Evolutionary conservation across 345 rosid species (phyloP).

Genomic region (Linum usitatissimum): DNA sequence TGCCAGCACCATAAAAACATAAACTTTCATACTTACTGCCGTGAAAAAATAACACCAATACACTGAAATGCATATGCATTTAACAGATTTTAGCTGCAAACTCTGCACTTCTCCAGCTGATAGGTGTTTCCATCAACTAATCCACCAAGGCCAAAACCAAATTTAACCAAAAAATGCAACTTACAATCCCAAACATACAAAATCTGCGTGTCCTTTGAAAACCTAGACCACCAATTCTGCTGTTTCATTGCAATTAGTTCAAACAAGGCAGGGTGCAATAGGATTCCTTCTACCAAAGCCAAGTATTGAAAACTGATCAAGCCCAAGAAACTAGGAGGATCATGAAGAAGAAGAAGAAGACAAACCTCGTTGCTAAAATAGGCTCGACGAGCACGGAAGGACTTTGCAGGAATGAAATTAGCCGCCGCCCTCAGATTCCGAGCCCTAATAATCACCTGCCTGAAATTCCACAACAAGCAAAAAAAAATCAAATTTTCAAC

Average conservation of each 20-base stretch:
- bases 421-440: conserved; percentile 78
- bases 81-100: background rate
- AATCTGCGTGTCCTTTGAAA: background rate
- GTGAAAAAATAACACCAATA: background rate
- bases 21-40: background rate
- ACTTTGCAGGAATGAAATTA: conserved; percentile 72
- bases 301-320: background rate
- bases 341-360: background rate
- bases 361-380: conserved; percentile 84
- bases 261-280: background rate
- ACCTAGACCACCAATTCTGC: background rate
- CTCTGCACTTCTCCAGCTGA: too few species aligned
- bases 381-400: conserved; percentile 76
- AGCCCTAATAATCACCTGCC: conserved; percentile 83
- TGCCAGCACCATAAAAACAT: conserved; percentile 16
- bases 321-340: background rate
- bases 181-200: background rate
- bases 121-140: too few species aligned
- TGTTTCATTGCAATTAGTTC: background rate
- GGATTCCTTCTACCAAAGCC: background rate
- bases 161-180: too few species aligned
- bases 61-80: background rate
- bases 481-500: background rate
- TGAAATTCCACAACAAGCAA: conserved; percentile 15
- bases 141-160: too few species aligned